Conservation (phyloP, 106 monocot genomes). For the Vanilla planifolia region DNA sequence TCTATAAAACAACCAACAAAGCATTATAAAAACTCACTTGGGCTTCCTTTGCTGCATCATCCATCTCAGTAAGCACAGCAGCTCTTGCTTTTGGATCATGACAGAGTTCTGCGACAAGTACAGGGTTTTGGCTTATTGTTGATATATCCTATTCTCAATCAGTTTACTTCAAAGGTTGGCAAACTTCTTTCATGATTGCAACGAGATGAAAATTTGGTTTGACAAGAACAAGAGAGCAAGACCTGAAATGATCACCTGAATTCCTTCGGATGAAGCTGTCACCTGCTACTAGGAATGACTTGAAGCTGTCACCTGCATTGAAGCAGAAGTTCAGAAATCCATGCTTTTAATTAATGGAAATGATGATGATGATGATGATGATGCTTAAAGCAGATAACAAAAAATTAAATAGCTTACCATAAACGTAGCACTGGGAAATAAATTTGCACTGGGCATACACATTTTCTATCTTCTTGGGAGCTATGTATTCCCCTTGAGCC, state of each 20-base stretch:
- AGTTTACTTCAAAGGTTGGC: too few species aligned
- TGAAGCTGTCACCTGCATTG: conserved; percentile 27
- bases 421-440: conserved; percentile 84
- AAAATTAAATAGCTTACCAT: conserved; percentile 52
- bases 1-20: background rate
- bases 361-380: background rate
- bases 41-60: conserved; percentile 72
- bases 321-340: background rate
- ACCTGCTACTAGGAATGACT: conserved; percentile 22
- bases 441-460: conserved; percentile 96
- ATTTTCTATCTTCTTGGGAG: conserved; percentile 99
- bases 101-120: too few species aligned
- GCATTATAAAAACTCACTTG: conserved; percentile 39
- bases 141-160: too few species aligned
- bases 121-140: too few species aligned
- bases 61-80: conserved; percentile 88
- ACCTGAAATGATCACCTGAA: too few species aligned
- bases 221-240: too few species aligned
- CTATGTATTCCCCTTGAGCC: conserved; percentile 97
- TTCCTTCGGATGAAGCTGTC: conserved; percentile 17
- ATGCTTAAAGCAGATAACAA: background rate
- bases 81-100: conserved; percentile 56
- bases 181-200: too few species aligned
- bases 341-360: background rate
- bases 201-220: too few species aligned